Conservation (phyloP, 164 flowering plant species). For the Nelumbo lutea region DNA sequence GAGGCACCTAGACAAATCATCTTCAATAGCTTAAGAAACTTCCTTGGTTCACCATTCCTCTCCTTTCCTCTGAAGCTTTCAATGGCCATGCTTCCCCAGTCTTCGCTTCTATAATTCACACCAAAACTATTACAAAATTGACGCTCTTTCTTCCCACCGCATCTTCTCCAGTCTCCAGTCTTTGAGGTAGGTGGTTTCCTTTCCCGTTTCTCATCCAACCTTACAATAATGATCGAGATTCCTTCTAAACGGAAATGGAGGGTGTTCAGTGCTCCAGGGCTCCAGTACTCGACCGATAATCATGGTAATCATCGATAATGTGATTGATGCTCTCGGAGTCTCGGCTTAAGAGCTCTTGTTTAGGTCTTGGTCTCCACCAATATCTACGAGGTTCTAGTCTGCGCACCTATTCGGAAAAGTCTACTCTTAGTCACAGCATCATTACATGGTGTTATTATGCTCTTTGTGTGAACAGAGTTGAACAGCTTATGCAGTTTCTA, state of each 20-base stretch:
- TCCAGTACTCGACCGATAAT: slow-evolving; percentile 31
- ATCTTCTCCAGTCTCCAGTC: too few relatives aligned
- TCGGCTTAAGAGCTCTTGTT: slow-evolving; percentile 61
- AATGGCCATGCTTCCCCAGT: too few relatives aligned
- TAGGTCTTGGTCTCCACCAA: slow-evolving; percentile 58
- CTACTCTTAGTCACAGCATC: slow-evolving; percentile 73
- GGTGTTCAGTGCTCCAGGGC: background rate
- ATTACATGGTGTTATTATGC: slow-evolving; percentile 56
- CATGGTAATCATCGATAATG: slow-evolving; percentile 89
- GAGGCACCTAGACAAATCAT: too few relatives aligned
- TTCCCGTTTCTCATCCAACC: too few relatives aligned
- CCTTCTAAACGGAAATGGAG: slow-evolving; percentile 18
- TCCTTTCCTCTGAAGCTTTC: too few relatives aligned
- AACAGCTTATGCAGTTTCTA: slow-evolving; percentile 64
- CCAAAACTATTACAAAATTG: too few relatives aligned
- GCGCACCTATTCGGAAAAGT: slow-evolving; percentile 87
- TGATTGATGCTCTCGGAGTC: slow-evolving; percentile 59
- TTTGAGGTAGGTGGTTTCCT: too few relatives aligned
- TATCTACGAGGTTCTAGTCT: slow-evolving; percentile 59
- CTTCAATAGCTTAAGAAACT: too few relatives aligned
- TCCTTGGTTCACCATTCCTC: too few relatives aligned
- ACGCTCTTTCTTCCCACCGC: too few relatives aligned
- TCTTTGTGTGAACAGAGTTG: slow-evolving; percentile 42
- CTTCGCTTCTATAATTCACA: too few relatives aligned
- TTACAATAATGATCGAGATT: too few relatives aligned